Base-by-base conservation (phyloP, 23 red algal species). In the Gracilaria gracilis region DNA sequence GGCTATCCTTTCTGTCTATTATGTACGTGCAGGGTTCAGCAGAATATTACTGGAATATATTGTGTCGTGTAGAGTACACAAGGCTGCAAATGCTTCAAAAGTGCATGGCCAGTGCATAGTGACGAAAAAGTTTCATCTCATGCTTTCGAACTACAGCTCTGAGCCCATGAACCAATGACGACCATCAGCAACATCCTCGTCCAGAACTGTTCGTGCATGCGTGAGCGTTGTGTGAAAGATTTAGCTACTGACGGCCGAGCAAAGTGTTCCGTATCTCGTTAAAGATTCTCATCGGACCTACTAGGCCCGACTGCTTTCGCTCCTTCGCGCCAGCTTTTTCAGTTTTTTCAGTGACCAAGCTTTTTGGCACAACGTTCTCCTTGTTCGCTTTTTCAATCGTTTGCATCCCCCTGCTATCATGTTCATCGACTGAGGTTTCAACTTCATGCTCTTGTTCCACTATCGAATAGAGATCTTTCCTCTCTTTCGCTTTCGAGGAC, bases 241-340 rank as follows among this genome's bases (percentile, higher is more conserved):
- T 25, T 23, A 40, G 9, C 27, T 51, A 77, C 5, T 28, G 27
- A 20, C 42, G 72, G 28, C 72, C 72, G 27, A 77, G 34, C 42
- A 77, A 20, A 51, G 72, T 77, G 72, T 77, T 77, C 25, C 72
- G 38, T 29, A 77, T 77, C 42, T 77, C 72, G 50, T 50, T 24
- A 17, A 77, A 77, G n/a, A 77, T 40, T 51, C 72, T 77, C 38
- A 77, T 77, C 21, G 72, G 40, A 27, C 72, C 72, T 16, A 77
- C 72, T 16, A 77, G 16, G 13, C 23, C 34, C 50, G 46, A 23
- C 15, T 50, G 38, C 50, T 13, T 77, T 37, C 13, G 40, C 46
- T 77, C 5, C 72, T 51, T 77, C 28, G 23, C 9, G 19, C 15
- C 9, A 19, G 9, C 64, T 69, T 1, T 15, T 9, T 13, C 9